A percentile compares a stretch with the other conserved stretches of the same genome.
phyloP scores from a whole-genome alignment of 179 eudicot species.

The Carnegiea gigantea region DNA sequence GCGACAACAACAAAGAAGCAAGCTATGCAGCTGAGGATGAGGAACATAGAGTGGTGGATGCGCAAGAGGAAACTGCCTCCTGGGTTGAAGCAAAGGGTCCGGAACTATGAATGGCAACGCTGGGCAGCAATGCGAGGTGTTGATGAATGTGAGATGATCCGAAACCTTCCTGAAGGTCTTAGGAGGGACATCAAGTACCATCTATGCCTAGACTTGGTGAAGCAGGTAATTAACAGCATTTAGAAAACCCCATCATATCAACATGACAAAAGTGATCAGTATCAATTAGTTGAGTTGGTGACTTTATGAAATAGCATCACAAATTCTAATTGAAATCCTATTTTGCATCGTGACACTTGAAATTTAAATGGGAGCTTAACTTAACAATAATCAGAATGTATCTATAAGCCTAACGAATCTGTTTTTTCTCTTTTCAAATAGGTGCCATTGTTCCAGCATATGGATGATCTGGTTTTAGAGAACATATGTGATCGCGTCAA shows the following conservation, averaged over 20 bases:
- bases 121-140: conserved; percentile 99
- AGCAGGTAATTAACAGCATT: conserved; percentile 60
- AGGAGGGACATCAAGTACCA: conserved; percentile 95
- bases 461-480: conserved; percentile 91
- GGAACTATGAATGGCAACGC: conserved; percentile 86
- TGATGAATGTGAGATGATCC: conserved; percentile 91
- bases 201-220: conserved; percentile 85
- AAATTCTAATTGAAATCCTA: too few species aligned
- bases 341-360: too few species aligned
- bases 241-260: neutral
- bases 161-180: conserved; percentile 93
- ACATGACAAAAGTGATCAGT: too few species aligned
- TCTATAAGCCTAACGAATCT: neutral
- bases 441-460: conserved; percentile 97
- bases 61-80: conserved; percentile 67
- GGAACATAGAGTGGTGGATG: conserved; percentile 99
- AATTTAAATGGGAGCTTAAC: too few species aligned
- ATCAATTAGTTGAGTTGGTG: too few species aligned
- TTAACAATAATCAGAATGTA: neutral
- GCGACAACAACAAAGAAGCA: conserved; percentile 98
- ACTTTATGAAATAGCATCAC: too few species aligned
- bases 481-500: conserved; percentile 95
- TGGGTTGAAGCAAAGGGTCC: conserved; percentile 69
- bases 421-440: conserved; percentile 18
- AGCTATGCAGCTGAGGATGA: conserved; percentile 92